Conservation (phyloP, 441 rosid genomes). For the Adansonia madagascariensis region DNA sequence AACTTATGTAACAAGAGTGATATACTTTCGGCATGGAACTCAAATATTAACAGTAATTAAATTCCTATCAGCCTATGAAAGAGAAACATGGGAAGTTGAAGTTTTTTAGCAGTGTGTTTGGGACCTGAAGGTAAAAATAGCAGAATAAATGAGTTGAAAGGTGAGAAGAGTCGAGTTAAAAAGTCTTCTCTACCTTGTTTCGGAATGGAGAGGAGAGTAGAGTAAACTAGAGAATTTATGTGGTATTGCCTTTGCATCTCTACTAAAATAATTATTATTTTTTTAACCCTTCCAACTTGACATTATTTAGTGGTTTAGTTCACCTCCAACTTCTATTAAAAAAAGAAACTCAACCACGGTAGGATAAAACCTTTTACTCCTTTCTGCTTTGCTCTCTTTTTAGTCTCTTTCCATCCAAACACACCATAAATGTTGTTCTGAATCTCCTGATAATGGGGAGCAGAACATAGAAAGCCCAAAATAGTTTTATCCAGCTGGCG, state of each 20-base stretch:
- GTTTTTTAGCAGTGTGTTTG: background rate
- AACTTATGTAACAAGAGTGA: background rate
- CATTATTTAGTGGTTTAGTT: too few relatives aligned
- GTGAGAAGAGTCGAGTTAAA: background rate
- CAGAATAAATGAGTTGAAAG: background rate
- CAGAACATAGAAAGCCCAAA: background rate
- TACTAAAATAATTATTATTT: background rate
- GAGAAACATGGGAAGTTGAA: background rate
- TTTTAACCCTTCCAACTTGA: background rate
- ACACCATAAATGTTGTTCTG: background rate
- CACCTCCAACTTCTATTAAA: too few relatives aligned
- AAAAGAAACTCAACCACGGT: background rate
- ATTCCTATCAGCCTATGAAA: background rate
- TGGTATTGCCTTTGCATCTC: background rate
- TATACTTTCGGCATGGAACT: background rate
- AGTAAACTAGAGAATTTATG: background rate
- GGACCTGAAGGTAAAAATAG: background rate
- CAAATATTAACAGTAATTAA: background rate
- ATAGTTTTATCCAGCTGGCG: background rate
- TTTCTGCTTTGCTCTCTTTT: background rate
- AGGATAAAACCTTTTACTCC: background rate
- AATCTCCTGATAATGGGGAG: background rate
- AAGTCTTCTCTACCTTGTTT: conserved; percentile 6
- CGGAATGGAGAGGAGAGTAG: background rate
- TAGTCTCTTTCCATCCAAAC: background rate